A percentile compares a stretch with the other conserved stretches of the same genome.
These are phyloP conservation scores for Neopestalotiopsis sp. DNA, from an alignment of 2,329 filamentous ascomycete genomes.

Conservation along the genomic window DNA sequence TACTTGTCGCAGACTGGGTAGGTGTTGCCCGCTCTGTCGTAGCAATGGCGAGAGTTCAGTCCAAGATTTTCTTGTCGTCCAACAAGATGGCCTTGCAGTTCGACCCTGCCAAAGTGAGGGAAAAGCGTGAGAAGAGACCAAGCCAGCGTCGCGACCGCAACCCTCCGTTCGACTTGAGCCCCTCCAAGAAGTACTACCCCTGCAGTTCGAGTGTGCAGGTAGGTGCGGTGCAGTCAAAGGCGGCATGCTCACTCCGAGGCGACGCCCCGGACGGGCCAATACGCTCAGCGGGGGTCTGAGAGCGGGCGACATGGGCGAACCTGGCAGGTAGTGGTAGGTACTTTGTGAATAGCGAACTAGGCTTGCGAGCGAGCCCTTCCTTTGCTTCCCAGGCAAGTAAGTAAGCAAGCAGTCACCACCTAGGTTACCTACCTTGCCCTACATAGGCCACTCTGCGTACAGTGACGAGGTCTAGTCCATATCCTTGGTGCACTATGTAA, in stretches of 20 bases:
- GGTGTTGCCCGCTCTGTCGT: not conserved
- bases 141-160: not conserved
- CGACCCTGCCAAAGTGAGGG: no score
- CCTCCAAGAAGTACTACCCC: not conserved
- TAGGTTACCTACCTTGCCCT: no score
- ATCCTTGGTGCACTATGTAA: no score
- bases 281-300: slow-evolving; percentile 10
- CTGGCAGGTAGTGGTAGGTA: slow-evolving; percentile 8
- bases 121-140: not conserved
- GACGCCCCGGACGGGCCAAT: slow-evolving; percentile 4
- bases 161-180: not conserved
- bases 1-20: not conserved
- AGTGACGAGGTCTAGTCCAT: no score
- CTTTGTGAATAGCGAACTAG: not conserved
- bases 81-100: not conserved
- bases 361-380: no score
- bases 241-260: slow-evolving; percentile 10
- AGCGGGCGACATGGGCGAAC: slow-evolving; percentile 15
- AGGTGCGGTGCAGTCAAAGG: not conserved
- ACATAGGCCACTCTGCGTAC: no score
- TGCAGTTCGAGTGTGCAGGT: not conserved
- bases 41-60: not conserved
- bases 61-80: not conserved
- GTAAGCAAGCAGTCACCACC: no score
- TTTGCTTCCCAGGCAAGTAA: no score